These are phyloP conservation scores for Ilyonectria robusta DNA, from an alignment of 2,329 filamentous ascomycete genomes.

Conservation along the genomic window DNA sequence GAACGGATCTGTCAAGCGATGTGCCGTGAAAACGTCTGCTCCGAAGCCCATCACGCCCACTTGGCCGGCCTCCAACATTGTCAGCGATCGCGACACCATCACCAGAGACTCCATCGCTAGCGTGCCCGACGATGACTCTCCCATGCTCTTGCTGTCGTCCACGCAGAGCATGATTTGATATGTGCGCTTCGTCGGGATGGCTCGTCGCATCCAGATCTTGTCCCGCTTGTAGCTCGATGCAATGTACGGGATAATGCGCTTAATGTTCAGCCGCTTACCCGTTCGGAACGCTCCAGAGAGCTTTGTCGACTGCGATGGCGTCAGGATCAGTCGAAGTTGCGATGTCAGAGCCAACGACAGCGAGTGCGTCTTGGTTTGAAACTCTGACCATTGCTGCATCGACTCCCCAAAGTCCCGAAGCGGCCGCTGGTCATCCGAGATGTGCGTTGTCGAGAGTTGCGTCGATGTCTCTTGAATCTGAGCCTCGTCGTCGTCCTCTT, in stretches of 20 bases:
- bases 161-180: slow-evolving; percentile 99
- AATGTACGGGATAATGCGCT: slow-evolving; percentile 99
- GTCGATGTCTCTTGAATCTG: slow-evolving; percentile 68
- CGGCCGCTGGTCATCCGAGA: slow-evolving; percentile 63
- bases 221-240: slow-evolving; percentile 98
- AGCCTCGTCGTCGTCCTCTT: slow-evolving; percentile 65
- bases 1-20: slow-evolving; percentile 88
- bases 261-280: slow-evolving; percentile 98
- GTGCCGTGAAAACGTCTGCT: slow-evolving; percentile 84
- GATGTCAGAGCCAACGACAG: slow-evolving; percentile 93
- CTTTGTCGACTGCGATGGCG: slow-evolving; percentile 94
- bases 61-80: slow-evolving; percentile 95
- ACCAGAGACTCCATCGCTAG: slow-evolving; percentile 95
- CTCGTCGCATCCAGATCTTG: slow-evolving; percentile 99
- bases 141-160: slow-evolving; percentile 96
- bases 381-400: slow-evolving; percentile 84
- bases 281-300: slow-evolving; percentile 97
- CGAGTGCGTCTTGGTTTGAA: slow-evolving; percentile 86
- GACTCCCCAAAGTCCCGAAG: slow-evolving; percentile 69
- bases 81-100: slow-evolving; percentile 87
- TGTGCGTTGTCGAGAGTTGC: slow-evolving; percentile 81
- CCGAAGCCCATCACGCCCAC: slow-evolving; percentile 95
- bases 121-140: slow-evolving; percentile 80
- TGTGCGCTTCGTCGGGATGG: slow-evolving; percentile 89
- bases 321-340: slow-evolving; percentile 94